Conservation (phyloP, 2,329 filamentous ascomycete genomes). For the Capronia americana region DNA sequence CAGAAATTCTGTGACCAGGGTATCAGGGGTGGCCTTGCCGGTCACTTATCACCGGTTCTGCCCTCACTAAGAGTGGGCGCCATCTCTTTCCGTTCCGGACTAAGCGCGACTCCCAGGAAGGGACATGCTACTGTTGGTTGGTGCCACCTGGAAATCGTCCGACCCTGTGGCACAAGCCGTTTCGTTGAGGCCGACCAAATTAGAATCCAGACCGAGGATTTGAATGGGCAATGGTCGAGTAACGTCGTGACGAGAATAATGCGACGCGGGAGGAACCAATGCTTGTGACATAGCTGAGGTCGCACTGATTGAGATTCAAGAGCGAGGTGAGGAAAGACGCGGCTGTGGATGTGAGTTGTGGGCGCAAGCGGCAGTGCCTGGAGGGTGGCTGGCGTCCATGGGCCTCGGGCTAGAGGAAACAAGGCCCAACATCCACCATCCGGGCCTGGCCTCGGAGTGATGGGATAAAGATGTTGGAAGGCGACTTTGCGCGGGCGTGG, state of each 20-base stretch:
- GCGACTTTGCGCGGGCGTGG: not conserved
- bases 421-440: slow-evolving; percentile 8
- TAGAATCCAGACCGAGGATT: slow-evolving; percentile 30
- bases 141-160: slow-evolving; percentile 36
- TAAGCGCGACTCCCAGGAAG: slow-evolving; percentile 33
- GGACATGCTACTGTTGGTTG: slow-evolving; percentile 29
- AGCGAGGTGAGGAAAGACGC: not conserved
- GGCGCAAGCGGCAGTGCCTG: slow-evolving; percentile 5
- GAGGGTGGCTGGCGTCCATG: slow-evolving; percentile 1
- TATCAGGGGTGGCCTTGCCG: slow-evolving; percentile 23
- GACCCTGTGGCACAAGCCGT: slow-evolving; percentile 35
- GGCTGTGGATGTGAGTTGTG: not conserved
- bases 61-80: slow-evolving; percentile 22
- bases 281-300: slow-evolving; percentile 23
- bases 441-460: slow-evolving; percentile 13
- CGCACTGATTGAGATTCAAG: slow-evolving; percentile 18
- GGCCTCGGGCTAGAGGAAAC: not conserved
- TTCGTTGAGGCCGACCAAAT: slow-evolving; percentile 28
- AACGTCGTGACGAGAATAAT: slow-evolving; percentile 28
- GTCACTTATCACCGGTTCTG: slow-evolving; percentile 25
- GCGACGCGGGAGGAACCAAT: slow-evolving; percentile 10
- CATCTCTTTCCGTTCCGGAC: slow-evolving; percentile 27
- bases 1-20: slow-evolving; percentile 5
- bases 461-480: not conserved
- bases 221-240: slow-evolving; percentile 31